These are phyloP conservation scores for Arachnomyces sp. DNA, from an alignment of 2,329 filamentous ascomycete genomes.

Conservation along the genomic window DNA sequence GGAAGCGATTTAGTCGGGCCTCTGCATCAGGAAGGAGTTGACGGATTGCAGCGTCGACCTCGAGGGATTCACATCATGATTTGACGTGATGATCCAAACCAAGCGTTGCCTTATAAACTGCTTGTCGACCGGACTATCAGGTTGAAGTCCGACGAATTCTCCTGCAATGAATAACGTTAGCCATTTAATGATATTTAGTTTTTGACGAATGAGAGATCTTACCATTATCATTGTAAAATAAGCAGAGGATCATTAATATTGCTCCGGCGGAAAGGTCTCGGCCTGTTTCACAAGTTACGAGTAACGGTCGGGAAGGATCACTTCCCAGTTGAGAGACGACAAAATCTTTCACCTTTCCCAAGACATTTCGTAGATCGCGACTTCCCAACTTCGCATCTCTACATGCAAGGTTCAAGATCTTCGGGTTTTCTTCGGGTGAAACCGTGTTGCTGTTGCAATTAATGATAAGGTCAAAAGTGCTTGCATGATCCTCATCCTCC, in stretches of 20 bases:
- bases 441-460: conserved; percentile 24
- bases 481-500: conserved; percentile 28
- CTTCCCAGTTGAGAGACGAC: conserved; percentile 30
- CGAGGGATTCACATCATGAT: conserved; percentile 74
- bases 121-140: conserved; percentile 54
- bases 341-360: conserved; percentile 57
- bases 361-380: conserved; percentile 66
- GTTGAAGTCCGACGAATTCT: conserved; percentile 21
- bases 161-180: conserved; percentile 17
- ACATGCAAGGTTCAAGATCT: conserved; percentile 52
- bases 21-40: conserved; percentile 75
- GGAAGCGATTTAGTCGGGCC: conserved; percentile 22
- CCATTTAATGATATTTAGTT: conserved; percentile 10
- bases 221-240: conserved; percentile 61
- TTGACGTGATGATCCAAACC: conserved; percentile 72
- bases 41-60: conserved; percentile 82
- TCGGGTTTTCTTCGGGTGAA: conserved; percentile 30
- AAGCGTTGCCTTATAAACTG: conserved; percentile 66
- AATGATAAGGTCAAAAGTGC: conserved; percentile 39
- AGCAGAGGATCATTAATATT: conserved; percentile 67
- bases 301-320: conserved; percentile 28
- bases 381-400: conserved; percentile 70
- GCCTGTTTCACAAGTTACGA: conserved; percentile 68
- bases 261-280: conserved; percentile 74
- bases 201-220: conserved; percentile 19